These are phyloP conservation scores for Eucalyptus melliodora DNA, from an alignment of 345 rosid species.

Conservation along the genomic window DNA sequence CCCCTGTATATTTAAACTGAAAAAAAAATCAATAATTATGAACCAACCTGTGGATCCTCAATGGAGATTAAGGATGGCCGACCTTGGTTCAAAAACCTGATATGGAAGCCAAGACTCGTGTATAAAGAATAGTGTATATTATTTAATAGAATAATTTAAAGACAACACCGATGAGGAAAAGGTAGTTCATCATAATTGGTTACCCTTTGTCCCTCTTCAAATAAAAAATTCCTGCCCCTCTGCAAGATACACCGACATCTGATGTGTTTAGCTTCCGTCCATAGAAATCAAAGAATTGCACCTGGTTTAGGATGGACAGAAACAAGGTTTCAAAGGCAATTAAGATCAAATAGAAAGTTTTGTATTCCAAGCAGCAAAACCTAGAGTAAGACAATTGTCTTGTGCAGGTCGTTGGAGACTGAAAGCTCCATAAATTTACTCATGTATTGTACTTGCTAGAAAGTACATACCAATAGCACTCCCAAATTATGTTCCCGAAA, in stretches of 20 bases:
- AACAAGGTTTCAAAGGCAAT: neutral
- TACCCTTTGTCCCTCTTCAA: constrained; percentile 70
- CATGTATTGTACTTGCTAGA: neutral
- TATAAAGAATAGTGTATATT: neutral
- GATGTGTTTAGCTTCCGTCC: constrained; percentile 69
- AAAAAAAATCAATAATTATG: neutral
- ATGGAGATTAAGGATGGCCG: constrained; percentile 78
- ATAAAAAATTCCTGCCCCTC: constrained; percentile 50
- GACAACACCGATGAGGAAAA: neutral
- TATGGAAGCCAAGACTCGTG: neutral
- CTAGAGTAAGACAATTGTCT: neutral
- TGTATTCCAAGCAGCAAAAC: neutral
- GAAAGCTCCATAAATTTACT: neutral
- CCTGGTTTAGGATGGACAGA: constrained; percentile 25
- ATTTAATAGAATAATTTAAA: neutral
- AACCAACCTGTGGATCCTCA: constrained; percentile 85
- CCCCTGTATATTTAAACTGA: neutral
- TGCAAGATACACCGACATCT: constrained; percentile 92
- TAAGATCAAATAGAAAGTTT: neutral
- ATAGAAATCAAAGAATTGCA: constrained; percentile 80
- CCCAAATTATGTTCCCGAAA: constrained; percentile 73
- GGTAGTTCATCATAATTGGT: neutral
- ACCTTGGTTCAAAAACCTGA: constrained; percentile 45
- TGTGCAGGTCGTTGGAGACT: neutral
- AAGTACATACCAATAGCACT: constrained; percentile 59